phyloP scores from a whole-genome alignment of 345 rosid genomes.

The Linum usitatissimum region DNA sequence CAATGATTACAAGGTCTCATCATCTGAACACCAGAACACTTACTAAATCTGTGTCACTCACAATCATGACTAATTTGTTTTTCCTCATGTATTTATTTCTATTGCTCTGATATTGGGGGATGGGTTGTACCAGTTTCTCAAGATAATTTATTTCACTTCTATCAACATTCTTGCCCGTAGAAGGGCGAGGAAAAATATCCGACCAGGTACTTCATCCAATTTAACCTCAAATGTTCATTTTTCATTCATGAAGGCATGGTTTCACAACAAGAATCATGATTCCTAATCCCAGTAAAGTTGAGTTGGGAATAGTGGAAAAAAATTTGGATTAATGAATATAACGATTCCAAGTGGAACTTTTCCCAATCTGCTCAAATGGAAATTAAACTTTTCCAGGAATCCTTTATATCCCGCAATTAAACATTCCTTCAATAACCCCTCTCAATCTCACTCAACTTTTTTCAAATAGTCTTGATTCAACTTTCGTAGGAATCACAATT shows the following conservation, averaged over 20 bases:
- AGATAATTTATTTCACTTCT: slow-evolving; percentile 53
- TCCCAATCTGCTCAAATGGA: too few species aligned
- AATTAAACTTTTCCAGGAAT: too few species aligned
- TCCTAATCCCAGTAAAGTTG: too few species aligned
- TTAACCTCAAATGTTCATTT: background rate
- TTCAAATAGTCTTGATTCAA: too few species aligned
- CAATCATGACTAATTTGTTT: background rate
- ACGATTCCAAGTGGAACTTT: too few species aligned
- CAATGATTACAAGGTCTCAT: slow-evolving; percentile 70
- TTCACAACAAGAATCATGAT: too few species aligned
- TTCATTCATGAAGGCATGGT: background rate
- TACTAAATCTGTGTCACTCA: background rate
- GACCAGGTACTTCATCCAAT: slow-evolving; percentile 27
- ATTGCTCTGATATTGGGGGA: slow-evolving; percentile 85
- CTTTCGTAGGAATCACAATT: too few species aligned
- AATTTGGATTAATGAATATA: too few species aligned
- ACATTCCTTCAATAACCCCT: too few species aligned
- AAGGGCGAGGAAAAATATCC: slow-evolving; percentile 18
- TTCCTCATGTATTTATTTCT: slow-evolving; percentile 64
- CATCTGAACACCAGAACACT: background rate
- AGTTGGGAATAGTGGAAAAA: too few species aligned
- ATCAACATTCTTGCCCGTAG: slow-evolving; percentile 29
- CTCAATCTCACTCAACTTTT: too few species aligned
- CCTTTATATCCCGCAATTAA: too few species aligned
- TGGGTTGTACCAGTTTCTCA: slow-evolving; percentile 83